Evolutionary conservation across 495 filamentous ascomycete species (phyloP), one percentile per base, ranked within the genome.

Genomic region (Jackrogersella multiformis): DNA sequence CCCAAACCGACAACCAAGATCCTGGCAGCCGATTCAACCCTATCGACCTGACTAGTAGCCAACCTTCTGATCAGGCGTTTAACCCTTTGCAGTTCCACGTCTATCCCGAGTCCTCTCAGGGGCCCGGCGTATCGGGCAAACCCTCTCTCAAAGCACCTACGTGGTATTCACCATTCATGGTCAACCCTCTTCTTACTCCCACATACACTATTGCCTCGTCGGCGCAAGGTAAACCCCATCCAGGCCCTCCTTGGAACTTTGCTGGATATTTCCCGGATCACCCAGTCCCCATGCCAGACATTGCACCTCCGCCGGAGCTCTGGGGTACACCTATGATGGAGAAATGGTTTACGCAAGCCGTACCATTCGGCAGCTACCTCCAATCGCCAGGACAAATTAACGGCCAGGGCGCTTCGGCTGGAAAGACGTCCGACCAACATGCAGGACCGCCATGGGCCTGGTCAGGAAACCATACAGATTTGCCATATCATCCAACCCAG

Each of bases 1-100:
- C 9, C n/a, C n/a, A n/a, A n/a, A n/a, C n/a, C n/a, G 35, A 6
- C 15, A 36, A 10, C 13, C 20, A 24, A 5, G 8, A 5, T 18
- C 15, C n/a, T 32, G 63, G 63, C 16, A 46, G 54, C 20, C 26
- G 9, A 15, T 48, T 16, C 7, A 55, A 54, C 18, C 56, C 42
- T 10, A 56, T 51, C n/a, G 42, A 67, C 15, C 7, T 55, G 2
- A 48, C 56, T 2, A 36, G 6, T 9, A 26, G 10, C 35, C 6
- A 38, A 26, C 28, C 21, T n/a, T 18, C 21, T 10, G 4, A 59
- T 34, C 23, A 21, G 10, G 5, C 7, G 6, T 9, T 35, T 28
- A 12, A 4, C 4, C 16, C 24, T 28, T 24, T 24, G n/a, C 9
- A 15, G 10, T 55, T 39, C 10, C 1, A 23, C 13, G 12, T 7